Evolutionary conservation across 1,284 basidiomycete genomes (phyloP).

Genomic region (Peniophora sp.): DNA sequence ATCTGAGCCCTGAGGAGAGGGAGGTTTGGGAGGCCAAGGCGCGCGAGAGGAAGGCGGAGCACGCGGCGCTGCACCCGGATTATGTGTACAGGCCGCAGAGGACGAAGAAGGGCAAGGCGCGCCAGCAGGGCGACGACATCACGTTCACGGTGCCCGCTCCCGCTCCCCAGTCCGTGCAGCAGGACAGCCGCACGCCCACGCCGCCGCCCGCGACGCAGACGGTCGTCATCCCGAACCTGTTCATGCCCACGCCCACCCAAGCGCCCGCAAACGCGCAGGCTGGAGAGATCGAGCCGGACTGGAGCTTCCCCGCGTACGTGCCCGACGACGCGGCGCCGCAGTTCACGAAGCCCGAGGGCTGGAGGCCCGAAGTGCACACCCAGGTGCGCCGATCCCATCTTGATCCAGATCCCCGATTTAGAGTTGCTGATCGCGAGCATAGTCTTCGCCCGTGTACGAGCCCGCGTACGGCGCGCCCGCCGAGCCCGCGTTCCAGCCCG

Average conservation of each 20-base stretch:
- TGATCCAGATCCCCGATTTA: slow-evolving; percentile 8
- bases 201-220: background rate
- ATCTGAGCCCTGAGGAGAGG: slow-evolving; percentile 49
- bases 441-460: slow-evolving; percentile 32
- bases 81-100: slow-evolving; percentile 73
- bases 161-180: slow-evolving; percentile 10
- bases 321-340: background rate
- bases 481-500: slow-evolving; percentile 14
- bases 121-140: slow-evolving; percentile 37
- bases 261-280: slow-evolving; percentile 45
- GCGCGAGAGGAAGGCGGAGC: slow-evolving; percentile 52
- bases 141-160: slow-evolving; percentile 48
- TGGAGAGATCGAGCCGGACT: slow-evolving; percentile 16
- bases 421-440: background rate
- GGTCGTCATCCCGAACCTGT: slow-evolving; percentile 23
- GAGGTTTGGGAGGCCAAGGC: slow-evolving; percentile 55
- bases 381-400: background rate
- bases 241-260: slow-evolving; percentile 25
- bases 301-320: background rate
- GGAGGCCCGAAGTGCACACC: no score
- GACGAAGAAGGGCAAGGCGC: slow-evolving; percentile 43
- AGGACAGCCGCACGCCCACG: background rate
- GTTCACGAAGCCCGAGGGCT: no score
- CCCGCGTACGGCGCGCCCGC: slow-evolving; percentile 31
- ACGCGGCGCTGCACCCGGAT: slow-evolving; percentile 58